These are phyloP conservation scores for Haplosporangium sp. DNA, from an alignment of 371 early-diverging fungal genomes.

Conservation along the genomic window DNA sequence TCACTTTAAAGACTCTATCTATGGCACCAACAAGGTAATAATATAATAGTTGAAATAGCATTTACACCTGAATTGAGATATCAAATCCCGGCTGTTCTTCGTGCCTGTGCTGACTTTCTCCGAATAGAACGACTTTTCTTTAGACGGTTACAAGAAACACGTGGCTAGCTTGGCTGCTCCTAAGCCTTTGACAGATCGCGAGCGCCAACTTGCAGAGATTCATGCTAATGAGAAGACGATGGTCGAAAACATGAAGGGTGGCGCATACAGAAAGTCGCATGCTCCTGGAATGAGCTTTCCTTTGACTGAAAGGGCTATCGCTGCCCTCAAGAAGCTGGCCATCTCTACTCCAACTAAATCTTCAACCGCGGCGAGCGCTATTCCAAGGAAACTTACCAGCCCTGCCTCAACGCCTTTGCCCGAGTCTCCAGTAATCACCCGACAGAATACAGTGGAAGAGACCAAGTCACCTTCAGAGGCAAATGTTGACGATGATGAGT, in stretches of 20 bases:
- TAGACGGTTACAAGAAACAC: constrained; percentile 84
- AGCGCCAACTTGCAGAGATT: constrained; percentile 79
- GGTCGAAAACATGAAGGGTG: constrained; percentile 69
- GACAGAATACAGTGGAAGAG: constrained; percentile 17
- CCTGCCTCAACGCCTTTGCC: constrained; percentile 53
- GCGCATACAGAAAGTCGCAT: constrained; percentile 66
- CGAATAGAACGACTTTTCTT: constrained; percentile 68
- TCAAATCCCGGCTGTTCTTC: background rate
- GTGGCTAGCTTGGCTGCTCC: constrained; percentile 74
- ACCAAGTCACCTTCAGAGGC: constrained; percentile 2
- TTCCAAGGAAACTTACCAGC: constrained; percentile 28
- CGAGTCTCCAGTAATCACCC: constrained; percentile 34
- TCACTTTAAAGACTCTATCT: constrained; percentile 81
- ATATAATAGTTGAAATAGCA: background rate
- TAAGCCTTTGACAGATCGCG: constrained; percentile 87
- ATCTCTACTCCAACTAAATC: constrained; percentile 5
- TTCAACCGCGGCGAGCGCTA: constrained; percentile 5
- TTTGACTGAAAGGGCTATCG: constrained; percentile 66
- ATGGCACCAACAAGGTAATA: constrained; percentile 75
- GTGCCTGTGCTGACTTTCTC: background rate
- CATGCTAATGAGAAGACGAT: constrained; percentile 57
- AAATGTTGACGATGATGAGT: constrained; percentile 43
- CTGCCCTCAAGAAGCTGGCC: constrained; percentile 64
- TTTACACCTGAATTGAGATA: no score
- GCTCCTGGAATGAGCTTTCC: constrained; percentile 74